Evolutionary conservation across 352 stramenopile species (phyloP), one percentile per base, ranked within the genome.

Genomic region (Globisporangium acanthophoron): DNA sequence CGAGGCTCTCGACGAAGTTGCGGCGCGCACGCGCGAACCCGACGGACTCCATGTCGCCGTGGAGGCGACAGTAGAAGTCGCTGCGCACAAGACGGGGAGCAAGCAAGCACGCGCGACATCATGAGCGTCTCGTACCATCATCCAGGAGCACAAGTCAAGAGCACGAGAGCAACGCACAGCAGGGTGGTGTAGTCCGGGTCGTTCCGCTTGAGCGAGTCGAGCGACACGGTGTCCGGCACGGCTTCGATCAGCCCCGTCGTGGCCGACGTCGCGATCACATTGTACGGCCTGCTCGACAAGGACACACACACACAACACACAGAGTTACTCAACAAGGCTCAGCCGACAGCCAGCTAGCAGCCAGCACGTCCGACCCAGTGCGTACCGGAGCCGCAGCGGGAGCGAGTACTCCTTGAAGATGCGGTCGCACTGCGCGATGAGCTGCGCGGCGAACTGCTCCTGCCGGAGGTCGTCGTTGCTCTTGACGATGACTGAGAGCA

Each of bases 401-500:
- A 99, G 68, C 16, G 85, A 80, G n/a, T 97, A 95, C 48, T 92
- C 87, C 56, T 94, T 77, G 67, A 99, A 99, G 59, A 98, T 97
- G 48, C 97, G 87, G 41, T 97, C 80, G 55, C 95, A 98, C 49
- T 98, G 81, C 21, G 92, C 80, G 62, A 99, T 99, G 4, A 99
- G 71, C 67, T 99, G 96, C 58, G 98, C 95, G 0, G 96, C 93
- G 72, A 99, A 98, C 31, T 97, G 89, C 72, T 99, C 97, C 69
- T 99, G 97, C 3, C 97, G 83, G 52, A 99, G 71, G 56, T 99
- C 97, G 67, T 99, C 97, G 61, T 99, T 98, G 48, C 92, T 98
- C 76, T 94, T 99, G 3, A 99, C 94, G 62, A 99, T 99, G 18
- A 98, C 87, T 49, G 87, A 87, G 35, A 93, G 69, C 47, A 92